Evolutionary conservation across 2,329 filamentous ascomycete genomes (phyloP), one percentile per base, ranked within the genome.

Genomic region (Parastagonospora avenae): DNA sequence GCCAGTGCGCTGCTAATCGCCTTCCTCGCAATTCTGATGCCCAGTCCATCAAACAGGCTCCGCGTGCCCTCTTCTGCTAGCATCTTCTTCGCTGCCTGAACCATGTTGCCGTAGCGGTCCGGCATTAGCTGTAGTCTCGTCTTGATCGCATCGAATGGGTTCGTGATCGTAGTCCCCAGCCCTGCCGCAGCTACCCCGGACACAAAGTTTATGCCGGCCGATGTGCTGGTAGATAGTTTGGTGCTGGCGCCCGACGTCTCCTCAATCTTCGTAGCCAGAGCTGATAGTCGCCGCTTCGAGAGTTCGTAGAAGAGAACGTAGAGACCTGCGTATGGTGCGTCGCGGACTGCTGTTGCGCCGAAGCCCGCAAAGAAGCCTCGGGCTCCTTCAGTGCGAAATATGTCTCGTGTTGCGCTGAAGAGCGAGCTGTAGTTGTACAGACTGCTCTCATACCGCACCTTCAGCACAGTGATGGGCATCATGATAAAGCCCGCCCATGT

Each of bases 81-180:
- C 89, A 99, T 96, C 68, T 86, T 82, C 65, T 80, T 83, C 35
- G 83, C 86, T 0, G 92, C 91, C 55, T 89, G 85, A 59, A 90
- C 74, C 82, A 93, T 90, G 66, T 97, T 97, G 30, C 82, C 81
- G 69, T 97, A 99, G 50, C 84, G 82, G 6, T 80, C 80, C 3
- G 94, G 94, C 78, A 95, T 90, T 30, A 99, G 80, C 76, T 99
- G 94, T 62, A 99, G 86, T 42, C 94, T 81, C 16, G 94, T 99
- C 79, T 99, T 99, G 73, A 97, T 87, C 1, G 92, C 92, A 74
- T 99, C 94, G 67, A 97, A 97, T 0, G 94, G 94, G 72, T 99
- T 99, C 8, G 94, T 97, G 32, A 97, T 81, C 4, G 88, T 87
- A 1, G 92, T 97, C 48, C 92, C 95, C 28, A 90, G 77, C 1